phyloP scores from a whole-genome alignment of 176 grass and related monocot genomes.

The Eleusine indica region DNA sequence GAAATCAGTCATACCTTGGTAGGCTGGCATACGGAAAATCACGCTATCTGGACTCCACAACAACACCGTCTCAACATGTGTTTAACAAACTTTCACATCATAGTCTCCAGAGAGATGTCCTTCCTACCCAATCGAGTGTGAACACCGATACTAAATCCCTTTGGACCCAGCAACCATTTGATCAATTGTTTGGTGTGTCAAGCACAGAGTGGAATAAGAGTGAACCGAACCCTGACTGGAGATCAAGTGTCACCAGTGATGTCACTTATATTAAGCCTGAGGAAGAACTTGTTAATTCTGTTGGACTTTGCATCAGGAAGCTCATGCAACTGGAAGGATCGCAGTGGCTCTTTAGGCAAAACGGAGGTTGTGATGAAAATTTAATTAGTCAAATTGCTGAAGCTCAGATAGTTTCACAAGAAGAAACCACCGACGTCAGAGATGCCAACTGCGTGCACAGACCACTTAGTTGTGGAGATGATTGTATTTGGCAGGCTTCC shows the following conservation, averaged over 20 bases:
- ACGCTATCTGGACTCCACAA: slow-evolving; percentile 33
- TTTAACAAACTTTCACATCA: slow-evolving; percentile 30
- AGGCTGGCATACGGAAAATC: slow-evolving; percentile 51
- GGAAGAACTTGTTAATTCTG: slow-evolving; percentile 54
- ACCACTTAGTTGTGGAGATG: slow-evolving; percentile 50
- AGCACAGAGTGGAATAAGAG: slow-evolving; percentile 20
- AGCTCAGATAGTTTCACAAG: slow-evolving; percentile 46
- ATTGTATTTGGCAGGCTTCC: slow-evolving; percentile 61
- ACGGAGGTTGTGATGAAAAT: slow-evolving; percentile 68
- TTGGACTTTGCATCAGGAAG: slow-evolving; percentile 59
- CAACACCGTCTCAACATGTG: slow-evolving; percentile 16
- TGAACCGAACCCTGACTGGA: not conserved
- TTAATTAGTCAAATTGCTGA: slow-evolving; percentile 57
- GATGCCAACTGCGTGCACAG: not conserved
- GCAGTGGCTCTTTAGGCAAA: slow-evolving; percentile 64
- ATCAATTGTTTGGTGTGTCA: slow-evolving; percentile 57
- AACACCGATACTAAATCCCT: slow-evolving; percentile 35
- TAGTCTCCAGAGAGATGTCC: slow-evolving; percentile 39
- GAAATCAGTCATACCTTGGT: slow-evolving; percentile 24
- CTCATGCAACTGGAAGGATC: slow-evolving; percentile 77
- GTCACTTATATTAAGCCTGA: slow-evolving; percentile 40
- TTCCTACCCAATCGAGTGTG: slow-evolving; percentile 36
- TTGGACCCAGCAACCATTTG: slow-evolving; percentile 72
- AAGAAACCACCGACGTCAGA: slow-evolving; percentile 11
- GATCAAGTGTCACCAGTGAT: slow-evolving; percentile 24